A percentile compares a stretch with the other conserved stretches of the same genome.
phyloP scores from a whole-genome alignment of 441 rosid species.

The Breynia disticha region DNA sequence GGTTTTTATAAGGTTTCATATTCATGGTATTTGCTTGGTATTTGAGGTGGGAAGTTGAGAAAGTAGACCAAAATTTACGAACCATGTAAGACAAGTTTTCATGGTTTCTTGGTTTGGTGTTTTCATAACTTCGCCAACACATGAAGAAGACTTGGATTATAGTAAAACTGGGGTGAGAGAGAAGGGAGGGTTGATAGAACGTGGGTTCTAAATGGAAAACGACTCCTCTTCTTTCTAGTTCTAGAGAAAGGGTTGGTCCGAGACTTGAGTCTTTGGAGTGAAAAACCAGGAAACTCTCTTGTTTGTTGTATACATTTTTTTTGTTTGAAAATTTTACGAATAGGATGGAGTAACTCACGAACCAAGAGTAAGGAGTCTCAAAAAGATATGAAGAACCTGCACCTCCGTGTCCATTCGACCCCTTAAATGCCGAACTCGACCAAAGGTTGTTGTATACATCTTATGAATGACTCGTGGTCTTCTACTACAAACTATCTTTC shows the following conservation, averaged over 20 bases:
- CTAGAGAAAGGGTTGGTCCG: conserved; percentile 3
- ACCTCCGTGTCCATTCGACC: no score
- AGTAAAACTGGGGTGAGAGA: conserved; percentile 2
- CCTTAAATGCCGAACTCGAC: no score
- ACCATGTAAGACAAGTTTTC: neutral
- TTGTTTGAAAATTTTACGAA: neutral
- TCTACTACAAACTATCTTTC: no score
- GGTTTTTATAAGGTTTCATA: conserved; percentile 9
- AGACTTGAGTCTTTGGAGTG: conserved; percentile 25
- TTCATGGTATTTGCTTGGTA: conserved; percentile 27
- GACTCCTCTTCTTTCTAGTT: conserved; percentile 21
- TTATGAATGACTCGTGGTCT: no score
- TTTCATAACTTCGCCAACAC: conserved; percentile 69
- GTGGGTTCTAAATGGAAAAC: conserved; percentile 34
- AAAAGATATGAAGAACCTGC: no score
- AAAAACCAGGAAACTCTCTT: conserved; percentile 18
- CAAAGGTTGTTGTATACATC: no score
- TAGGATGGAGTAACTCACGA: no score
- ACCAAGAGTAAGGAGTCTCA: no score
- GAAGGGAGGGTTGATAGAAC: conserved; percentile 21
- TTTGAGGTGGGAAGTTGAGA: conserved; percentile 36
- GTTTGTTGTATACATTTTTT: neutral
- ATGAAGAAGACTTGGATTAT: conserved; percentile 40
- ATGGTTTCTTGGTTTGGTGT: conserved; percentile 41
- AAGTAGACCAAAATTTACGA: conserved; percentile 13